Percentiles rank a stretch among this genome's conserved stretches.
These are phyloP conservation scores for Saccharata proteae DNA, from an alignment of 2,329 filamentous ascomycete genomes.

Conservation along the genomic window DNA sequence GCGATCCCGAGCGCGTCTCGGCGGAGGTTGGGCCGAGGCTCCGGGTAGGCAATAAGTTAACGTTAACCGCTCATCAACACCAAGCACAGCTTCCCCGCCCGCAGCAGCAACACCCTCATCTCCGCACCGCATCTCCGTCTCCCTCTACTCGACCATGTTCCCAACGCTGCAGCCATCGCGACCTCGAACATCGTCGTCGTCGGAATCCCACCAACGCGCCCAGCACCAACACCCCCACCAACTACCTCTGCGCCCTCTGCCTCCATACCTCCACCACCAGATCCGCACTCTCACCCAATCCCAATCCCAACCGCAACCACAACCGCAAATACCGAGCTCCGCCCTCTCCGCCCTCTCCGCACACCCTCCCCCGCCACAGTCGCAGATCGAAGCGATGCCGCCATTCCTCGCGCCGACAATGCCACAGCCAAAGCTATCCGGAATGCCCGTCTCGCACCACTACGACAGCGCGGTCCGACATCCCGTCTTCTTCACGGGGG, in stretches of 20 bases:
- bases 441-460: constrained; percentile 11
- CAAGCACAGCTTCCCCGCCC: too few relatives aligned
- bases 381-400: constrained; percentile 40
- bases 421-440: constrained; percentile 7
- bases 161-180: constrained; percentile 27
- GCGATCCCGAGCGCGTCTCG: too few relatives aligned
- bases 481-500: constrained; percentile 64
- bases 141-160: constrained; percentile 18
- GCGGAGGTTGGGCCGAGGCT: too few relatives aligned
- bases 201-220: constrained; percentile 1
- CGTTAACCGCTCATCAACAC: too few relatives aligned
- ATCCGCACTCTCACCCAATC: constrained; percentile 11
- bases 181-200: too few relatives aligned
- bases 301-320: constrained; percentile 12
- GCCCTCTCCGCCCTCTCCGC: neutral
- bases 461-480: constrained; percentile 52
- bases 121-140: too few relatives aligned
- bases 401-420: constrained; percentile 14
- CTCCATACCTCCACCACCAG: constrained; percentile 15
- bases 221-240: constrained; percentile 4
- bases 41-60: too few relatives aligned
- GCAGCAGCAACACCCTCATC: too few relatives aligned
- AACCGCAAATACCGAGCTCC: constrained; percentile 7
- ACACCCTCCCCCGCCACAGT: constrained; percentile 17
- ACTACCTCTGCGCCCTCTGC: neutral